Evolutionary conservation across 352 stramenopile species (phyloP).

Genomic region (Phytopythium helicoides): DNA sequence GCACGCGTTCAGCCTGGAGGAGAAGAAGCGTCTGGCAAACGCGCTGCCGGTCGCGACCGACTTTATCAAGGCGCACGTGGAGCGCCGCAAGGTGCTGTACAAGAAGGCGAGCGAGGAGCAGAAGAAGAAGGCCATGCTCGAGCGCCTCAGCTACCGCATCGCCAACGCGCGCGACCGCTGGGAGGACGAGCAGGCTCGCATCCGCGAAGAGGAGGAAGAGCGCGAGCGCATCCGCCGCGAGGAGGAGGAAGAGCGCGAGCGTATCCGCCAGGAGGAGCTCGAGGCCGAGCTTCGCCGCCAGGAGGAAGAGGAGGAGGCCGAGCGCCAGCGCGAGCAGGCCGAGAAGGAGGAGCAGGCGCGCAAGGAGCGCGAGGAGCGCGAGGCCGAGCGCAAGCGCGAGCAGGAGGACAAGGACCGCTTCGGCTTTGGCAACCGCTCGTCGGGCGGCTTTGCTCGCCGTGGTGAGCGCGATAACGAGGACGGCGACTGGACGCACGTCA

Average conservation of each 20-base stretch:
- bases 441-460: constrained; percentile 7
- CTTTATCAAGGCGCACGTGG: constrained; percentile 80
- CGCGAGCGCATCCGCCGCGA: constrained; percentile 51
- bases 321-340: constrained; percentile 45
- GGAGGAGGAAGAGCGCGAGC: constrained; percentile 57
- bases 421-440: not conserved
- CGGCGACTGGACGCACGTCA: constrained; percentile 73
- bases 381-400: constrained; percentile 46
- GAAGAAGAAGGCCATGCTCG: constrained; percentile 83
- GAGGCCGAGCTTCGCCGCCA: constrained; percentile 65
- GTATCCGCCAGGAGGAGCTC: constrained; percentile 54
- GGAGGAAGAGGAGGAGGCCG: constrained; percentile 55
- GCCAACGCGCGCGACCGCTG: constrained; percentile 61
- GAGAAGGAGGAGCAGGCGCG: constrained; percentile 25
- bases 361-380: constrained; percentile 28
- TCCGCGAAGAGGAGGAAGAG: constrained; percentile 66
- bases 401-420: constrained; percentile 16
- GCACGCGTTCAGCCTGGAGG: constrained; percentile 88
- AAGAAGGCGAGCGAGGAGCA: constrained; percentile 81
- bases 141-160: constrained; percentile 62
- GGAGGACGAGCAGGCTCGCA: constrained; percentile 62
- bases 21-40: constrained; percentile 73
- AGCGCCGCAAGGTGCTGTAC: constrained; percentile 79
- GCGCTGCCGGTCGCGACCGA: constrained; percentile 69
- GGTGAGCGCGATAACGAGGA: constrained; percentile 41